phyloP scores from a whole-genome alignment of 148 eudicot species.

The Cornus suecica region DNA sequence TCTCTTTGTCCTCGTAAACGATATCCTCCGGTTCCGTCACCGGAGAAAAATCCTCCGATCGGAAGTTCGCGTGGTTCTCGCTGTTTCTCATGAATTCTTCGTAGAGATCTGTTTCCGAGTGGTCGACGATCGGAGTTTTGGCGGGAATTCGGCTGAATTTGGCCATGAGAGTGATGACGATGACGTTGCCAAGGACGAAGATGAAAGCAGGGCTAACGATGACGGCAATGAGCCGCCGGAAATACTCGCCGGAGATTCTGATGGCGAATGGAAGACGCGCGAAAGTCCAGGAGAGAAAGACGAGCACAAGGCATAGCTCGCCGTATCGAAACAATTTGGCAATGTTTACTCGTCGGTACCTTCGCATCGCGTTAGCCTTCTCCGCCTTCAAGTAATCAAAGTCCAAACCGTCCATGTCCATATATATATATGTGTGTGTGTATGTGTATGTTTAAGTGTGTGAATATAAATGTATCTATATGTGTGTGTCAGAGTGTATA shows the following conservation, averaged over 20 bases:
- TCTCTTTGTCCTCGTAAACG: constrained; percentile 62
- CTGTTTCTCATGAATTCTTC: constrained; percentile 25
- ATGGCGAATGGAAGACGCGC: constrained; percentile 57
- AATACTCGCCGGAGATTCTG: constrained; percentile 50
- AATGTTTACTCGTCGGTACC: constrained; percentile 33
- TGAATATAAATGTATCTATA: no score
- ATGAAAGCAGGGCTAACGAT: constrained; percentile 54
- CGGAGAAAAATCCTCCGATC: constrained; percentile 11
- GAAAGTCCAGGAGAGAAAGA: constrained; percentile 55
- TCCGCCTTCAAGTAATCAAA: constrained; percentile 24
- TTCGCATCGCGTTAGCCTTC: constrained; percentile 29
- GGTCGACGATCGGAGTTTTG: constrained; percentile 6
- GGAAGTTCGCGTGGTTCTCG: no score
- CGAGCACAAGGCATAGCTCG: constrained; percentile 35
- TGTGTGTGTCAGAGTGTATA: background rate
- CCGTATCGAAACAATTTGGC: constrained; percentile 52
- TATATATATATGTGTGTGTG: background rate
- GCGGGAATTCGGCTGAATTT: constrained; percentile 51
- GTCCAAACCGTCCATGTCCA: constrained; percentile 25
- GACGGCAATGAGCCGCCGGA: constrained; percentile 30
- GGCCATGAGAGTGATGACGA: constrained; percentile 58
- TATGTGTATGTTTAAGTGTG: background rate
- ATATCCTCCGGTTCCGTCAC: constrained; percentile 27
- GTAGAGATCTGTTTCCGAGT: constrained; percentile 31
- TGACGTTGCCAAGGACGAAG: constrained; percentile 64